These are phyloP conservation scores for Wickerhamiella nectarea DNA, from an alignment of 805 yeast genomes.

Conservation along the genomic window DNA sequence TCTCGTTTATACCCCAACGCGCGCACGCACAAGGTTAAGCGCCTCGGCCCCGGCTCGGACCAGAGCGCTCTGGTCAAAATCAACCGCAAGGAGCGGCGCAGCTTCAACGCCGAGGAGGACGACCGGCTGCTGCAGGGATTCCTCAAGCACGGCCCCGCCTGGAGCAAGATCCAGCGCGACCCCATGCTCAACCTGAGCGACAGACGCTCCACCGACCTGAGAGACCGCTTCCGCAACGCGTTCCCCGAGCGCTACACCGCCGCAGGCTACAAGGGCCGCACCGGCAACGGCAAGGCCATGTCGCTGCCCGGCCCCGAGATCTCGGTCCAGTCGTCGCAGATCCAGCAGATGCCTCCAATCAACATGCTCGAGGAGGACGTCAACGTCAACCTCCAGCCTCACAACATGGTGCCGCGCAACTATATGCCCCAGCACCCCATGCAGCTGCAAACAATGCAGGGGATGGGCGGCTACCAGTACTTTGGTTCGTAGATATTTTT, in stretches of 20 bases:
- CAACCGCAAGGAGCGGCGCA: slow-evolving; percentile 32
- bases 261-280: slow-evolving; percentile 32
- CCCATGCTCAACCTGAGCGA: slow-evolving; percentile 26
- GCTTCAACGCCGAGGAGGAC: slow-evolving; percentile 32
- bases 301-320: slow-evolving; percentile 9
- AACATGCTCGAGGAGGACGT: slow-evolving; percentile 18
- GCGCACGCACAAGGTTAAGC: slow-evolving; percentile 29
- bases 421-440: slow-evolving; percentile 18
- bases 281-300: slow-evolving; percentile 10
- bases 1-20: slow-evolving; percentile 33
- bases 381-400: slow-evolving; percentile 16
- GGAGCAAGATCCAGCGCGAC: slow-evolving; percentile 35
- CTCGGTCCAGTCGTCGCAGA: slow-evolving; percentile 6
- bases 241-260: slow-evolving; percentile 32
- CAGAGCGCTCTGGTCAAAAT: slow-evolving; percentile 28
- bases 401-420: slow-evolving; percentile 15
- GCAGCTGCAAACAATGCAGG: slow-evolving; percentile 8
- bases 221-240: slow-evolving; percentile 34
- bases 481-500: neutral
- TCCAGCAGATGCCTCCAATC: slow-evolving; percentile 10
- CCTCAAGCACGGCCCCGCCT: slow-evolving; percentile 32
- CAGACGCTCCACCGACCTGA: slow-evolving; percentile 32
- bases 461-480: slow-evolving; percentile 9
- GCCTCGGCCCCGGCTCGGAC: slow-evolving; percentile 13
- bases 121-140: slow-evolving; percentile 31